phyloP scores from a whole-genome alignment of 1,139 yeast species.

The Suhomyces choctaworum region DNA sequence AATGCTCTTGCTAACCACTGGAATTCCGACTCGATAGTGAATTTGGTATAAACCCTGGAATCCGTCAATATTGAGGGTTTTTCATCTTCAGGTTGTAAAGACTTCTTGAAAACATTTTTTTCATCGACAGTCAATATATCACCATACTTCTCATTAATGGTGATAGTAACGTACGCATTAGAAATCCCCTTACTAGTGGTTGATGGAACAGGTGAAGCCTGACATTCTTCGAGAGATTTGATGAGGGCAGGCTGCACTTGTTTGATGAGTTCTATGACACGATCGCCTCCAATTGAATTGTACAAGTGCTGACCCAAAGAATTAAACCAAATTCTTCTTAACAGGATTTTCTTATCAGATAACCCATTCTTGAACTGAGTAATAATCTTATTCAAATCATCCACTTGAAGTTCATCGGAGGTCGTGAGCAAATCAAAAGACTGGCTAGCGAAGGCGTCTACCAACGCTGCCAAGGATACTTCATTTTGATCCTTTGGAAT shows the following conservation, averaged over 20 bases:
- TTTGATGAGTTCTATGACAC: constrained; percentile 14
- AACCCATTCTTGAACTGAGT: constrained; percentile 57
- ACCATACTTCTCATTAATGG: constrained; percentile 14
- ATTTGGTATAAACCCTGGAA: constrained; percentile 51
- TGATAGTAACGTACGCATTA: constrained; percentile 47
- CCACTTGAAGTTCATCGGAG: constrained; percentile 13
- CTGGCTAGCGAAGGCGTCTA: constrained; percentile 52
- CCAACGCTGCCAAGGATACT: constrained; percentile 49
- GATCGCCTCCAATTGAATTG: constrained; percentile 5
- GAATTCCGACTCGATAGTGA: constrained; percentile 44
- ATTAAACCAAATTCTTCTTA: constrained; percentile 69
- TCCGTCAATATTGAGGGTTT: constrained; percentile 47
- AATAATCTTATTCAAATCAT: constrained; percentile 15
- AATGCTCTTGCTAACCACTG: constrained; percentile 55
- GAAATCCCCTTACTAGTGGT: constrained; percentile 50
- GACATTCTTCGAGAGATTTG: constrained; percentile 43
- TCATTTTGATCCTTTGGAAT: constrained; percentile 79
- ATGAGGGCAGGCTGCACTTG: constrained; percentile 32
- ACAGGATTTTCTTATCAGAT: constrained; percentile 58
- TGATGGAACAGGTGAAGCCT: constrained; percentile 50
- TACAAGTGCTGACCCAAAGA: constrained; percentile 40
- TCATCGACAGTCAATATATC: constrained; percentile 14
- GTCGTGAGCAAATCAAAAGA: constrained; percentile 22
- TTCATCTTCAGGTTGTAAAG: constrained; percentile 33
- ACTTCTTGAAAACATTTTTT: constrained; percentile 21